phyloP scores from a whole-genome alignment of 352 stramenopile genomes.

The Pythium pyrilobum region DNA sequence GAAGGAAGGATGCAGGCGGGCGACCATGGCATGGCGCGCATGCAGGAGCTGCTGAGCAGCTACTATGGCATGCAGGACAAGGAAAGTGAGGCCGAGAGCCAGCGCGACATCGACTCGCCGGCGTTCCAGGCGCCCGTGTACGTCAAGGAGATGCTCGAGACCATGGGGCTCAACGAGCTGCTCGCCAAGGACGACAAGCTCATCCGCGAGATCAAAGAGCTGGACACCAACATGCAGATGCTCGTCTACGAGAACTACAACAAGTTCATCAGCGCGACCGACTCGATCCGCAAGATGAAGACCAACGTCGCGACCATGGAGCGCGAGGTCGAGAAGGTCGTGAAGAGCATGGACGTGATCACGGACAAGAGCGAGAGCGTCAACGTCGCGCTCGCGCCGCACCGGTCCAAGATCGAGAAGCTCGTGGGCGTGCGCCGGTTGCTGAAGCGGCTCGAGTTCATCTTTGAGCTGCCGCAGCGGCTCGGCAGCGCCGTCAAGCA shows the following conservation, averaged over 20 bases:
- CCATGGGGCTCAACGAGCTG: conserved; percentile 63
- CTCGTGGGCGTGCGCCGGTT: conserved; percentile 95
- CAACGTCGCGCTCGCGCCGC: conserved; percentile 81
- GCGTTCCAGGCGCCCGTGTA: conserved; percentile 70
- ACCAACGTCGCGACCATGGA: conserved; percentile 92
- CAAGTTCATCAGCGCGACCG: conserved; percentile 99
- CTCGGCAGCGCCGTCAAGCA: conserved; percentile 82
- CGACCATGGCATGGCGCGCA: conserved; percentile 70
- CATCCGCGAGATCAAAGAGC: conserved; percentile 89
- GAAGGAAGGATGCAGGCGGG: conserved; percentile 24
- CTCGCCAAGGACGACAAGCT: conserved; percentile 67
- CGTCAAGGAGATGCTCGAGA: conserved; percentile 67
- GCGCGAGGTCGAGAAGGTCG: conserved; percentile 79
- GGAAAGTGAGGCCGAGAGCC: conserved; percentile 57
- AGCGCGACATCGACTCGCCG: conserved; percentile 71
- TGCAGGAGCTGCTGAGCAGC: conserved; percentile 87
- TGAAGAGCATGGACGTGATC: conserved; percentile 88
- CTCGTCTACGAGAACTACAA: conserved; percentile 99
- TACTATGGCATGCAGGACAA: conserved; percentile 83
- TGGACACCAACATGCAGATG: conserved; percentile 99
- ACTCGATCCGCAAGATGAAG: conserved; percentile 98
- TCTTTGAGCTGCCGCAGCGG: conserved; percentile 94
- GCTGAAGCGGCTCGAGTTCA: conserved; percentile 95
- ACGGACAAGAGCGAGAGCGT: conserved; percentile 80
- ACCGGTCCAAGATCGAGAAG: conserved; percentile 93